phyloP scores from a whole-genome alignment of 257 asterid genomes.

The Nicotiana knightiana region DNA sequence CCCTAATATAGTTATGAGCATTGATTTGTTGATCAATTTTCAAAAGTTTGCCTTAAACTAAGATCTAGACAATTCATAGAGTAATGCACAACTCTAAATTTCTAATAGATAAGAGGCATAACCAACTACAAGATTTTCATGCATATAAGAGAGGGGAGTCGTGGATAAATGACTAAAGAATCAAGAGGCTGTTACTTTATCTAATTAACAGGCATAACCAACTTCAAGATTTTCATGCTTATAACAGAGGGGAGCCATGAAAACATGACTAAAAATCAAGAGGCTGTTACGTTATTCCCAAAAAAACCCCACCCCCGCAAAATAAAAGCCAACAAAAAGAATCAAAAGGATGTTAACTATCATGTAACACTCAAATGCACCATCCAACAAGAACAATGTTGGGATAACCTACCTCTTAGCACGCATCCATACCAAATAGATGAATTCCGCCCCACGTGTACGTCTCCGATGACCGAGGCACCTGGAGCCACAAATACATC shows the following conservation, averaged over 20 bases:
- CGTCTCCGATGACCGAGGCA: slow-evolving; percentile 80
- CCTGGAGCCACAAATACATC: slow-evolving; percentile 79
- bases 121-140: too few species aligned
- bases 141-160: too few species aligned
- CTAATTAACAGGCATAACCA: too few species aligned
- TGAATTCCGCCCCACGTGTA: slow-evolving; percentile 61
- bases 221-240: too few species aligned
- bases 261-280: too few species aligned
- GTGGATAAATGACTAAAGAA: too few species aligned
- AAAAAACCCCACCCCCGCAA: too few species aligned
- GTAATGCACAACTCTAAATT: not conserved
- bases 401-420: slow-evolving; percentile 51
- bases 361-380: not conserved
- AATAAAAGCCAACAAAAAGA: too few species aligned
- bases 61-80: not conserved
- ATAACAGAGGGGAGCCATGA: too few species aligned
- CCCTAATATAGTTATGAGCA: not conserved
- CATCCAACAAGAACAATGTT: not conserved
- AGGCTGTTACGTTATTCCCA: too few species aligned
- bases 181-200: too few species aligned
- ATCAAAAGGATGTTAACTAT: not conserved
- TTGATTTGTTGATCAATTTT: not conserved
- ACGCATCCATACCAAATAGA: slow-evolving; percentile 89
- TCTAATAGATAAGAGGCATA: too few species aligned
- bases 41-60: not conserved